Base-by-base conservation (phyloP, 108 stramenopile species). In the Craspedostauros australis region DNA sequence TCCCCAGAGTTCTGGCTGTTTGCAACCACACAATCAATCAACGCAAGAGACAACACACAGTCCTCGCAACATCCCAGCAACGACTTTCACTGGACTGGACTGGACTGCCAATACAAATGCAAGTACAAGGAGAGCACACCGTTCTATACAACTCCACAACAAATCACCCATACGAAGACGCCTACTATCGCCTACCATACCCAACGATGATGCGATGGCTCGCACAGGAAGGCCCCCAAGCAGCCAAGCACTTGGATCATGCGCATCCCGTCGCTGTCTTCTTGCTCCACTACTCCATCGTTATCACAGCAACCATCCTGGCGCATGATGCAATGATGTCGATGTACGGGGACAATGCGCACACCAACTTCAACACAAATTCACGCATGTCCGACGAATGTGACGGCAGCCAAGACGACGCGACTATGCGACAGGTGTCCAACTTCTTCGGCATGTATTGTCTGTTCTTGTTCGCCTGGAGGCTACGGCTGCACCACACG, bases 221-320 rank as follows among this genome's bases (percentile, higher is more conserved):
- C 12, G 60, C 68, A 7, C 74, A 78, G 48, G 64, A 34, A 31
- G 81, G 76, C 9, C 63, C 68, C 11, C 7, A 39, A n/a, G 66
- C 63, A 49, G 36, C 51, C 30, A 84, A 84, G 43, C 78, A 84
- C 45, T 54, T 44, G n/a, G 60, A 50, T 6, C 62, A 56, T 27
- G 21, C 41, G 16, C 86, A 83, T 70, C 86, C 86, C 22, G 27
- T 62, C 7, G 57, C 68, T 15, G 65, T 72, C 16, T 75, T 75
- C 50, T 6, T 78, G 39, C 25, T 72, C 27, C 86, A 87, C 38
- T 87, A 83, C 49, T 39, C 53, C 8, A 26, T 80, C 20, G 62
- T 75, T 1, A 66, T 60, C 19, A 12, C 39, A 12, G 49, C 50
- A 9, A 59, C 65, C 5, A 52, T 75, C 26, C n/a, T 42, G 11